Conservation (phyloP, 1,284 basidiomycete species). For the Inonotus obliquus region DNA sequence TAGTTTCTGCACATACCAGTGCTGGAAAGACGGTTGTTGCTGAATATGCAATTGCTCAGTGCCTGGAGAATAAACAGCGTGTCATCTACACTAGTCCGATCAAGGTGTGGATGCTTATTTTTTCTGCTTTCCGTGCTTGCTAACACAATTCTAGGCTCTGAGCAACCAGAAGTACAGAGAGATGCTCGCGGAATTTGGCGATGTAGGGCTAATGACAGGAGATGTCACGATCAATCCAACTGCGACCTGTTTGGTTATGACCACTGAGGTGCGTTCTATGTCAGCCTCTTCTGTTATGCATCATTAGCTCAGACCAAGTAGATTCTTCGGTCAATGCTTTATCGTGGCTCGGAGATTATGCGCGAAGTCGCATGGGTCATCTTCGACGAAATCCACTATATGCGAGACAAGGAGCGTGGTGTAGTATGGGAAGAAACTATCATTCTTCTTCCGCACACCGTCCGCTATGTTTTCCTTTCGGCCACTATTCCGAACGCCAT, state of each 20-base stretch:
- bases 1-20: conserved; percentile 98
- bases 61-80: conserved; percentile 86
- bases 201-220: conserved; percentile 99
- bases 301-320: conserved; percentile 28
- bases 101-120: conserved; percentile 62
- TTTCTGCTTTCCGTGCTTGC: conserved; percentile 19
- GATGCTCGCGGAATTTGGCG: conserved; percentile 94
- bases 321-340: conserved; percentile 99
- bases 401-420: conserved; percentile 94
- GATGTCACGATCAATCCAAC: conserved; percentile 99
- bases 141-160: conserved; percentile 60
- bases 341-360: conserved; percentile 98
- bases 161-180: conserved; percentile 99
- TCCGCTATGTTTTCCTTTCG: conserved; percentile 99
- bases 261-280: conserved; percentile 76
- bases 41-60: conserved; percentile 98
- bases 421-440: conserved; percentile 94
- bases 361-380: conserved; percentile 99
- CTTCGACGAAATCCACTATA: conserved; percentile 99
- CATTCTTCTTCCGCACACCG: conserved; percentile 92
- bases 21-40: conserved; percentile 99
- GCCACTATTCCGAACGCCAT: conserved; percentile 99
- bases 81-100: conserved; percentile 99
- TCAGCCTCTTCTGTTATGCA: neutral
- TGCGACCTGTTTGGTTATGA: conserved; percentile 98